A percentile compares a stretch with the other conserved stretches of the same genome.
Evolutionary conservation across 371 early-diverging fungal genomes (phyloP).

Genomic region (Rhizomucor miehei): DNA sequence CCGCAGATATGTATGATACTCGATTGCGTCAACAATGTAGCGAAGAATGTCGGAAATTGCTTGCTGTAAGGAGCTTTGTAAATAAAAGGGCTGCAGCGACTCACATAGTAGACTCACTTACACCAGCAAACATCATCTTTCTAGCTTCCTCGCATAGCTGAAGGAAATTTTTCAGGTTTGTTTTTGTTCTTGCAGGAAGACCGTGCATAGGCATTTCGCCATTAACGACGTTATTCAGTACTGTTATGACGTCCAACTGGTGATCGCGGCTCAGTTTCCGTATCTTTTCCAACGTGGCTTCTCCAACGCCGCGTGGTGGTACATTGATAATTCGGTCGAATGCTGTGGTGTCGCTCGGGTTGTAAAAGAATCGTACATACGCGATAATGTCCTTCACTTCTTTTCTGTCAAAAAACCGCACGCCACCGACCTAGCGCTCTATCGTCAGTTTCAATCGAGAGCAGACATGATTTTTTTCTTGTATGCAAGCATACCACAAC

Average conservation of each 20-base stretch:
- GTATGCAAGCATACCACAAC: slow-evolving; percentile 36
- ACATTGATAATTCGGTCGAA: slow-evolving; percentile 44
- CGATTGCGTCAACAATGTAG: slow-evolving; percentile 18
- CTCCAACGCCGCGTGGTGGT: slow-evolving; percentile 49
- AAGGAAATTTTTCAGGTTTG: slow-evolving; percentile 8
- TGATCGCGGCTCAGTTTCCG: slow-evolving; percentile 5
- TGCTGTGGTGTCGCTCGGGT: slow-evolving; percentile 41
- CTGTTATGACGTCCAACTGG: slow-evolving; percentile 3
- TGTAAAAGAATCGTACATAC: slow-evolving; percentile 46
- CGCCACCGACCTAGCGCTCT: slow-evolving; percentile 29
- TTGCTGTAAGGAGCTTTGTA: slow-evolving; percentile 7
- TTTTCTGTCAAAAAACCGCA: slow-evolving; percentile 39
- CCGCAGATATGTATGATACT: slow-evolving; percentile 25
- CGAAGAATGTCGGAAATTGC: slow-evolving; percentile 12
- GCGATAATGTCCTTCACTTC: slow-evolving; percentile 45
- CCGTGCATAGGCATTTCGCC: background rate
- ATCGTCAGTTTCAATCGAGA: background rate
- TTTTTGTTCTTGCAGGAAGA: background rate
- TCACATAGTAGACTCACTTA: background rate
- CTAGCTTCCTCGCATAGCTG: background rate
- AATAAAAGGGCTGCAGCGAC: background rate
- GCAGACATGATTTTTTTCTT: background rate
- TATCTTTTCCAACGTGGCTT: slow-evolving; percentile 29
- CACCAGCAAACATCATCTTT: background rate
- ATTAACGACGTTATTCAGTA: slow-evolving; percentile 1